Conservation (phyloP, 345 rosid genomes). For the Eucalyptus sp. region DNA sequence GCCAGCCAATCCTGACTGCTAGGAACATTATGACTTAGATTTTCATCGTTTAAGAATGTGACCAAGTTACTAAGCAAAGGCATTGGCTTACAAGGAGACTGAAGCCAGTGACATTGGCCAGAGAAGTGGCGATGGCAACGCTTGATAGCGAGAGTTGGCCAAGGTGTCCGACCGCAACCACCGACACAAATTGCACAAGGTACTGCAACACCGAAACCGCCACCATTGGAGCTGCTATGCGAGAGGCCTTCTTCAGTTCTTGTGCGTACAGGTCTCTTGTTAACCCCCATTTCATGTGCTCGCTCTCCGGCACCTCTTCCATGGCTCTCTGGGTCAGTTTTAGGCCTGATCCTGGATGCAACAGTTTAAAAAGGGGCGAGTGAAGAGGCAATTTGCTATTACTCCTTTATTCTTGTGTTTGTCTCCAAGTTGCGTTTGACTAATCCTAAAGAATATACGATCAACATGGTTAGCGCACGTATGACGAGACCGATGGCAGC, state of each 20-base stretch:
- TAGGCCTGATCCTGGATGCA: not conserved
- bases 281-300: not conserved
- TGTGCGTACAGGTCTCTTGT: not conserved
- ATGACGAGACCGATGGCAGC: not conserved
- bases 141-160: slow-evolving; percentile 13
- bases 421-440: not conserved
- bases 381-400: not conserved
- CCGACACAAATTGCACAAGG: slow-evolving; percentile 5
- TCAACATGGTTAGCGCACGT: not conserved
- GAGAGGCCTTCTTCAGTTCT: slow-evolving; percentile 3
- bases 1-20: slow-evolving; percentile 12
- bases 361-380: not conserved
- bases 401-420: not conserved
- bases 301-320: not conserved
- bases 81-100: slow-evolving; percentile 8
- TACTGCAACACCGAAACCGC: slow-evolving; percentile 8
- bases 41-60: not conserved
- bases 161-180: slow-evolving; percentile 4
- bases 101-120: slow-evolving; percentile 16
- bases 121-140: slow-evolving; percentile 10
- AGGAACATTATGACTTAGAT: not conserved
- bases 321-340: not conserved
- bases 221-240: slow-evolving; percentile 11
- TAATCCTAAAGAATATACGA: not conserved
- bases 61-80: not conserved